Conservation (phyloP, 73 alveolate genomes). For the Paramecium tetraurelia region DNA sequence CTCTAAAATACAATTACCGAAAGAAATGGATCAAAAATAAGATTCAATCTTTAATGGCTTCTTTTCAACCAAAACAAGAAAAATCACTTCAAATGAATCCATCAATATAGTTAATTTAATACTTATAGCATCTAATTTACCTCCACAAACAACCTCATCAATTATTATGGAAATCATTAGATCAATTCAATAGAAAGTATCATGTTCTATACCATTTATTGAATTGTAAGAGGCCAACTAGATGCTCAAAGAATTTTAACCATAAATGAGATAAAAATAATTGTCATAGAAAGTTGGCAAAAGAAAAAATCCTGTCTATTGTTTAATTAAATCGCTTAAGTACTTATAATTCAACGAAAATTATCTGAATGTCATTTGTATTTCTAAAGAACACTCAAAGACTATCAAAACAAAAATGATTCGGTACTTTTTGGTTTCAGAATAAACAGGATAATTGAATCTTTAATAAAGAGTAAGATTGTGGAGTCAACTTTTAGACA, state of each 20-base stretch:
- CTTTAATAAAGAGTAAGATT: not conserved
- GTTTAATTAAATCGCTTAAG: conserved; percentile 19
- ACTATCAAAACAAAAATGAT: not conserved
- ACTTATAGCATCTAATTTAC: not conserved
- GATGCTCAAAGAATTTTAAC: not conserved
- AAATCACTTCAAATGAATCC: not conserved
- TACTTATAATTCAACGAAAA: not conserved
- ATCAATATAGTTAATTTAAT: not conserved
- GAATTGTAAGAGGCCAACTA: conserved; percentile 6
- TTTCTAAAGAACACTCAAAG: not conserved
- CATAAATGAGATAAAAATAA: not conserved
- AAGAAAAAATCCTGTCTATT: not conserved
- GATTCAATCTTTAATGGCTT: not conserved
- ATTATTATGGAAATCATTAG: not conserved
- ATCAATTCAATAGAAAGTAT: not conserved
- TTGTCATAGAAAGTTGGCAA: not conserved
- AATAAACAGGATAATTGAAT: not conserved
- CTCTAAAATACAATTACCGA: conserved; percentile 8
- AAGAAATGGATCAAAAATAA: not conserved
- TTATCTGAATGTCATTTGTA: not conserved
- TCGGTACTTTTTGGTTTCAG: not conserved
- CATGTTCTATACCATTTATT: conserved; percentile 12
- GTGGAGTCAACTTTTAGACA: conserved; percentile 13
- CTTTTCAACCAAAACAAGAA: not conserved
- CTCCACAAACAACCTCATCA: not conserved